Evolutionary conservation across 1,139 yeast species (phyloP), one percentile per base, ranked within the genome.

Genomic region (Debaryomyces coudertii): DNA sequence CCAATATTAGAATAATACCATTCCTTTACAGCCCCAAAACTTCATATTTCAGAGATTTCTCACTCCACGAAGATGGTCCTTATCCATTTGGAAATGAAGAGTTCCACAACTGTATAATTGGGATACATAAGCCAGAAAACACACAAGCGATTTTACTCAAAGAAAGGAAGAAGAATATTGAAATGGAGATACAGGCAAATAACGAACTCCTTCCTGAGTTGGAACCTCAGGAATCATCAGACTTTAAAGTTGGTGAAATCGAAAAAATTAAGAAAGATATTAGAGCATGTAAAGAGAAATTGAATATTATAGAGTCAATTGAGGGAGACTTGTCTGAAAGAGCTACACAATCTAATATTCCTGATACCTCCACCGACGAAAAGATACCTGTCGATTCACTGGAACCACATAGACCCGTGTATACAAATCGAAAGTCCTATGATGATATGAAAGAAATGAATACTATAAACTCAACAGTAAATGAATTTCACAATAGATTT

Each of bases 21-120:
- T 72, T 92, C 53, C 75, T 88, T 48, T 80, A 71, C 53, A 73
- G 96, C 0, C 97, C 97, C 0, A 77, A 85, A 47, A 85, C 90
- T 62, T 77, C 86, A 23, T 92, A 90, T 63, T 79, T 84, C 54
- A 76, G 96, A 46, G 87, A 87, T 49, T 74, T 65, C 49, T 61
- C 70, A 25, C 74, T 80, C 2, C 73, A 76, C 29, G 73, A 76
- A 35, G 71, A 75, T 22, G 80, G 84, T 7, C 71, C 67, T 0
- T 80, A 61, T 58, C 90, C 90, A 20, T 88, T 88, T 69, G 93
- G 95, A 3, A 63, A 71, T 30, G 90, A 86, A 55, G 18, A 6
- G 9, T 29, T 36, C 18, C 97, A 90, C 57, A 65, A 73, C 15
- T 92, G 97, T 64, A 64, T 79, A 36, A 71, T 90, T 54, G 88